Evolutionary conservation across 2,329 filamentous ascomycete genomes (phyloP).

Genomic region (Trichoderma sp.): DNA sequence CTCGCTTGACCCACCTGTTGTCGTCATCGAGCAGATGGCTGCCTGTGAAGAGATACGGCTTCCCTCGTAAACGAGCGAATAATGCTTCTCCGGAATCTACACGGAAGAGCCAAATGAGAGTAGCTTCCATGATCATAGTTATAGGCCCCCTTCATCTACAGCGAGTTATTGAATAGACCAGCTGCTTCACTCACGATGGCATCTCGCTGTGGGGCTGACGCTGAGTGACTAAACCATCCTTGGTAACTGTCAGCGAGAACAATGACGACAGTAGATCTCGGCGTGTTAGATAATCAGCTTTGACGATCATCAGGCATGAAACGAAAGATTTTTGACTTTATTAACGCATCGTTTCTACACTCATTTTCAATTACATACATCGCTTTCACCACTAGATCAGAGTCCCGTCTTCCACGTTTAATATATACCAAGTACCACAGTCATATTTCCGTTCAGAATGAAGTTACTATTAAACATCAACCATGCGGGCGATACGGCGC

Average conservation of each 20-base stretch:
- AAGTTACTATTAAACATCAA: constrained; percentile 1
- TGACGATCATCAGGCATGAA: background rate
- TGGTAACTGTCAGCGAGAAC: constrained; percentile 1
- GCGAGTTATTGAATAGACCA: background rate
- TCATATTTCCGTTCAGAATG: background rate
- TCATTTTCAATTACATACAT: background rate
- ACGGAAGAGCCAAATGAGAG: background rate
- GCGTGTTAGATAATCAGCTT: background rate
- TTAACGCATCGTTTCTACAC: background rate
- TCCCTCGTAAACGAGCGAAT: background rate
- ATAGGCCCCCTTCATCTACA: no score
- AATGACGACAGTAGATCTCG: background rate
- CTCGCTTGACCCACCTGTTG: background rate
- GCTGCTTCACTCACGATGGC: background rate
- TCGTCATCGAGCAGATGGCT: background rate
- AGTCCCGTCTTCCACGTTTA: background rate
- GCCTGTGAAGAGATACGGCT: background rate
- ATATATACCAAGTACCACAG: background rate
- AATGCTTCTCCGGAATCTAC: background rate
- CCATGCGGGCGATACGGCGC: background rate
- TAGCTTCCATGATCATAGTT: background rate
- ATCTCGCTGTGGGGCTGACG: background rate
- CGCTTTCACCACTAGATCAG: background rate
- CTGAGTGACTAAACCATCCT: background rate
- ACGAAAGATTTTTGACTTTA: background rate